A percentile compares a stretch with the other conserved stretches of the same genome.
These are phyloP conservation scores for Cercospora nicotianae DNA, from an alignment of 2,329 filamentous ascomycete species.

Conservation along the genomic window DNA sequence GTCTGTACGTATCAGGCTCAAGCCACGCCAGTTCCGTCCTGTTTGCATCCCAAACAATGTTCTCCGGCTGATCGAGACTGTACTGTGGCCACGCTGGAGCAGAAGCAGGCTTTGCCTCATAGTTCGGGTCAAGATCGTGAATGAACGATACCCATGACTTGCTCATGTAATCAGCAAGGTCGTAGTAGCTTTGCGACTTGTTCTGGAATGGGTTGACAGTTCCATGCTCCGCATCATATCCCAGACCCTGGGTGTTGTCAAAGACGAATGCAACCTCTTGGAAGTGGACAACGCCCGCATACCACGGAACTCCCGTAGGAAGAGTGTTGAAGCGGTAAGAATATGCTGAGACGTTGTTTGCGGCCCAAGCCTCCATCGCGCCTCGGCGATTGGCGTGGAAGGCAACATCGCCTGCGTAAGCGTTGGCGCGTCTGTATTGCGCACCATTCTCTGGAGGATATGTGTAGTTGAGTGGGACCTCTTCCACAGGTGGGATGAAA, in stretches of 20 bases:
- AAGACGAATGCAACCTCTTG: conserved; percentile 49
- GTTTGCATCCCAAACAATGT: conserved; percentile 52
- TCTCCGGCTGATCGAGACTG: conserved; percentile 37
- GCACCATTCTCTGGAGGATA: conserved; percentile 43
- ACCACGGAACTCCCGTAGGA: conserved; percentile 46
- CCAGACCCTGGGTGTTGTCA: conserved; percentile 46
- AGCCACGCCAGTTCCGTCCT: conserved; percentile 35
- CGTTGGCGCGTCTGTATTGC: conserved; percentile 56
- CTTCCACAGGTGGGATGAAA: conserved; percentile 47
- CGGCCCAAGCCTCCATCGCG: conserved; percentile 55
- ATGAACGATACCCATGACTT: conserved; percentile 50
- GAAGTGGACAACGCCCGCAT: conserved; percentile 56
- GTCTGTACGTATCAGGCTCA: conserved; percentile 48
- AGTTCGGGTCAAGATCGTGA: conserved; percentile 43
- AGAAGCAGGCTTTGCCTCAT: conserved; percentile 12
- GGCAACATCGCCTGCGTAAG: conserved; percentile 56
- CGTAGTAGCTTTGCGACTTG: conserved; percentile 41
- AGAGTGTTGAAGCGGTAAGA: conserved; percentile 64
- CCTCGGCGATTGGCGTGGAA: conserved; percentile 59
- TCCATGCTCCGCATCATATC: conserved; percentile 40
- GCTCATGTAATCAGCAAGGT: conserved; percentile 47
- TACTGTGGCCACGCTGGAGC: conserved; percentile 45
- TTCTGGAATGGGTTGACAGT: conserved; percentile 39
- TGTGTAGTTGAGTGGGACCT: conserved; percentile 42
- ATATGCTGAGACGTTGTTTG: conserved; percentile 53